Evolutionary conservation across 352 stramenopile genomes (phyloP).

Genomic region (Thalassiosira hispida): DNA sequence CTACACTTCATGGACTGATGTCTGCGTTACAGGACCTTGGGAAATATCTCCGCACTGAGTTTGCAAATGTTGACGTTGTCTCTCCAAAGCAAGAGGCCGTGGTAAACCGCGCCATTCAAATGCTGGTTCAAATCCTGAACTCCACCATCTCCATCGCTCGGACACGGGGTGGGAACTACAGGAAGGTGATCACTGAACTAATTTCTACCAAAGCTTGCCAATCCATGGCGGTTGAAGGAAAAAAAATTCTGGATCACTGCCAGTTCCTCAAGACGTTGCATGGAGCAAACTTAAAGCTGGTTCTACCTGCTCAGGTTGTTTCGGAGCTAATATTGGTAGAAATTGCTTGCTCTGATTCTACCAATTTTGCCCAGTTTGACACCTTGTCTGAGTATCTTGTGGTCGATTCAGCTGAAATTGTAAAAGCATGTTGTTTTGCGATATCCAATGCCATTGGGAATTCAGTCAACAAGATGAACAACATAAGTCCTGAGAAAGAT

Average conservation of each 20-base stretch:
- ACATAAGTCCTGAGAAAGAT: constrained; percentile 35
- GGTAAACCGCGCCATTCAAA: constrained; percentile 36
- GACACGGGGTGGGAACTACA: constrained; percentile 44
- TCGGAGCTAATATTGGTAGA: constrained; percentile 61
- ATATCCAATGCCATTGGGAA: constrained; percentile 25
- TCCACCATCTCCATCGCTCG: constrained; percentile 40
- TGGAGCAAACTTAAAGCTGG: constrained; percentile 44
- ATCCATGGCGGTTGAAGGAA: constrained; percentile 55
- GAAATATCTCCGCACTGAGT: constrained; percentile 37
- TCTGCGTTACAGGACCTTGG: constrained; percentile 45
- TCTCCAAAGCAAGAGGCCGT: constrained; percentile 41
- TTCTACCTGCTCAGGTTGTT: constrained; percentile 33
- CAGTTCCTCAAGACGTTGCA: constrained; percentile 28
- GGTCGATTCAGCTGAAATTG: constrained; percentile 48
- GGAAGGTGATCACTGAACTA: constrained; percentile 35
- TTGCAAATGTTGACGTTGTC: constrained; percentile 35
- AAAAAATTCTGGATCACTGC: constrained; percentile 51
- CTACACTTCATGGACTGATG: constrained; percentile 61
- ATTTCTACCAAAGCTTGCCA: constrained; percentile 39
- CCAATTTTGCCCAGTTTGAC: constrained; percentile 58
- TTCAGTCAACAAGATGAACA: constrained; percentile 6
- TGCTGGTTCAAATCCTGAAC: constrained; percentile 46
- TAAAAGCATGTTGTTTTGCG: constrained; percentile 38
- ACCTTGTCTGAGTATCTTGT: constrained; percentile 51
- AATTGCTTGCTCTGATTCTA: constrained; percentile 50